phyloP scores from a whole-genome alignment of 352 stramenopile species.

The Elongisporangium prolatum region DNA sequence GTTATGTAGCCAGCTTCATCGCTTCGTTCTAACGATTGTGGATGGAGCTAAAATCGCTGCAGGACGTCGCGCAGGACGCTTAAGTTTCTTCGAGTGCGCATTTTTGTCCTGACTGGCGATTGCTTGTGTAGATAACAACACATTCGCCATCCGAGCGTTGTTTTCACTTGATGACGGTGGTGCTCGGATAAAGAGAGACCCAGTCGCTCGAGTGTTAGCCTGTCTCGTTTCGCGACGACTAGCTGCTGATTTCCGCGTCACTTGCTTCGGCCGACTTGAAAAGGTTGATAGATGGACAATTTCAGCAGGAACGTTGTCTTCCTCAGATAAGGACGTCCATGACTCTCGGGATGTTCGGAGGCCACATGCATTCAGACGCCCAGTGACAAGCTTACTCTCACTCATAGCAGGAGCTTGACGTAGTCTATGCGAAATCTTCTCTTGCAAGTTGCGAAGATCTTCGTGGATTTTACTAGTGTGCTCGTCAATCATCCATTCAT shows the following conservation, averaged over 20 bases:
- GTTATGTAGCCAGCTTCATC: too few species aligned
- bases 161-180: slow-evolving; percentile 2
- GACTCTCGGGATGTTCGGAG: slow-evolving; percentile 20
- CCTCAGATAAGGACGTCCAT: slow-evolving; percentile 24
- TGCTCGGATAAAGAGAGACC: background rate
- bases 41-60: background rate
- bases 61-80: background rate
- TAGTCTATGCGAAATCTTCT: slow-evolving; percentile 55
- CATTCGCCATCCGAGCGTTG: slow-evolving; percentile 1
- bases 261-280: background rate
- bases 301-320: slow-evolving; percentile 13
- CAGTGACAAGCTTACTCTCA: too few species aligned
- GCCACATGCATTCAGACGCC: background rate
- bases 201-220: background rate
- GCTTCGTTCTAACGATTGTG: background rate
- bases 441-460: slow-evolving; percentile 65
- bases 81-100: background rate
- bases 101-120: background rate
- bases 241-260: background rate
- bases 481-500: slow-evolving; percentile 44
- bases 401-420: slow-evolving; percentile 27
- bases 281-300: background rate
- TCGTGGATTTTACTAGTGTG: slow-evolving; percentile 66
- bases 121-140: background rate
- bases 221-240: background rate